These are phyloP conservation scores for Amoeboaphelidium occidentale DNA, from an alignment of 371 early-diverging fungal species.

Conservation along the genomic window DNA sequence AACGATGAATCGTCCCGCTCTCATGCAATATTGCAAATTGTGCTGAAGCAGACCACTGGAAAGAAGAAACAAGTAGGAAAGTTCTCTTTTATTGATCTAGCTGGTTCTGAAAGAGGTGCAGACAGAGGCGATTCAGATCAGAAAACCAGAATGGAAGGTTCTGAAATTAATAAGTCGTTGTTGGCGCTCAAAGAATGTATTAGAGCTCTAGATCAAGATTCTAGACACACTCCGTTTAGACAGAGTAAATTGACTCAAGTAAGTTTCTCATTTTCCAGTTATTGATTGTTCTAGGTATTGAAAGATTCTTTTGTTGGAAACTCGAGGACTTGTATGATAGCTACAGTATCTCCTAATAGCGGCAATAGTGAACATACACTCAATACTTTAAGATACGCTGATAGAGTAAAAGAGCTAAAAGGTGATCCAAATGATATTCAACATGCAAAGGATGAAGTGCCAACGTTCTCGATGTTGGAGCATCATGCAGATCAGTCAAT, in stretches of 20 bases:
- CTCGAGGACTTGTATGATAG: slow-evolving; percentile 90
- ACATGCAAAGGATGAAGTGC: too few species aligned
- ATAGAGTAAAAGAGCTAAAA: slow-evolving; percentile 12
- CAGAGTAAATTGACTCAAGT: slow-evolving; percentile 91
- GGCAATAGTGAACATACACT: slow-evolving; percentile 88
- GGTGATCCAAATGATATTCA: background rate
- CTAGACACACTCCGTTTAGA: slow-evolving; percentile 82
- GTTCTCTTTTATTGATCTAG: slow-evolving; percentile 92
- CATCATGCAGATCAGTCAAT: too few species aligned
- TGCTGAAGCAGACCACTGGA: slow-evolving; percentile 36
- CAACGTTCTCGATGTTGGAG: too few species aligned
- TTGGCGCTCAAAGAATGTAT: slow-evolving; percentile 94
- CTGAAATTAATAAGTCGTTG: slow-evolving; percentile 94
- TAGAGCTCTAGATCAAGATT: slow-evolving; percentile 77
- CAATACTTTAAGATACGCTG: slow-evolving; percentile 94
- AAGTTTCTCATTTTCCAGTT: background rate
- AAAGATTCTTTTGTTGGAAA: slow-evolving; percentile 96
- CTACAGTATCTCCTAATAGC: slow-evolving; percentile 76
- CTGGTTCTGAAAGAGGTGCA: slow-evolving; percentile 95
- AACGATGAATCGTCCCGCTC: slow-evolving; percentile 91
- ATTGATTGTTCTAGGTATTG: slow-evolving; percentile 28
- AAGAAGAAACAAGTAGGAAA: slow-evolving; percentile 38
- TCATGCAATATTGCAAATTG: slow-evolving; percentile 88
- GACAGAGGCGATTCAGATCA: slow-evolving; percentile 80
- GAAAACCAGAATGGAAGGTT: slow-evolving; percentile 86